Evolutionary conservation across 192 early-diverging fungal species (phyloP), one percentile per base, ranked within the genome.

Genomic region (Coemansia sp.): DNA sequence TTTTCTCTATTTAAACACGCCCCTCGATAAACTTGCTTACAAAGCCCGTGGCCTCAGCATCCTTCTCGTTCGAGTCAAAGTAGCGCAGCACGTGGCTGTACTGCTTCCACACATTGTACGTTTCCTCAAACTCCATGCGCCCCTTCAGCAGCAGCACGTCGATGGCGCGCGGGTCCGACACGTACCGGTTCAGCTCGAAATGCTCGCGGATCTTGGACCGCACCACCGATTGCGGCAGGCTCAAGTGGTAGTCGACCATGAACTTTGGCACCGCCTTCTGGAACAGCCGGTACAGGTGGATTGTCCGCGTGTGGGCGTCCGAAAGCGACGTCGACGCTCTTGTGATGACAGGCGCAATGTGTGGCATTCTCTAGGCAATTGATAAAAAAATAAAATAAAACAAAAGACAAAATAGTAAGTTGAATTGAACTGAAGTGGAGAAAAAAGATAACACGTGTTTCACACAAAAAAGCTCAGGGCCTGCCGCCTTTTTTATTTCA

Each of bases 51-150:
- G 90, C 84, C 72, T 93, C 85, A 11, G 88, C 85, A 20, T 83
- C 81, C 22, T 81, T 75, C 62, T 89, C 90, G 61, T 90, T 89
- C 54, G 90, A 85, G 62, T 82, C 82, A 87, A 95, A 95, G 85
- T 92, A 95, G 66, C 88, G 87, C 82, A 92, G 87, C 56, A 95
- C 83, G 53, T 96, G 94, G 54, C 89, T 89, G 65, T 86, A 85
- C 81, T 93, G 89, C 84, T 97, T 97, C 95, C 94, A 96, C 33
- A 89, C 85, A 63, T 97, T 93, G 79, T 93, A 75, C 7, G 92
- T 94, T 83, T 97, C 95, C 59, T 93, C 89, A 53, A 87, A 88
- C 65, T 97, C 95, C 68, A 88, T 85, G 49, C 86, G 86, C 20
- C 95, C 93, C 83, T 95, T 97, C 70, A 92, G 86, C 70, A 93